A percentile compares a stretch with the other conserved stretches of the same genome.
These are phyloP conservation scores for Pseudogymnoascus pannorum DNA, from an alignment of 2,329 filamentous ascomycete genomes.

Conservation along the genomic window DNA sequence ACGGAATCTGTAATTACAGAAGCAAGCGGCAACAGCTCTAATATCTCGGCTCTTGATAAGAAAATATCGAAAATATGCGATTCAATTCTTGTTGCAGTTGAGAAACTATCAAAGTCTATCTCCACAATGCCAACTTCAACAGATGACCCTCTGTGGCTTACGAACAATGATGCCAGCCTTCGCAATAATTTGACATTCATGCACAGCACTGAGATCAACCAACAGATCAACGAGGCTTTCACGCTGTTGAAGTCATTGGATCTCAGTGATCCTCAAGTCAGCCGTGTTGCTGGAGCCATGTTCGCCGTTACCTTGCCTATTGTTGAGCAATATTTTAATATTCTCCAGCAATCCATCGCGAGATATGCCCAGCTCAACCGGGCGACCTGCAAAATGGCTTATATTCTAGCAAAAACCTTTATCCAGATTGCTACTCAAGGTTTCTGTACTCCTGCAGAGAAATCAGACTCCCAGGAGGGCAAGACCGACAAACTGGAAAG, in stretches of 20 bases:
- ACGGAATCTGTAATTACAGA: conserved; percentile 19
- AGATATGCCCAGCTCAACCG: conserved; percentile 59
- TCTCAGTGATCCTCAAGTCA: conserved; percentile 33
- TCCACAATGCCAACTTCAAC: conserved; percentile 48
- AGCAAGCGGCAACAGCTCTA: conserved; percentile 10
- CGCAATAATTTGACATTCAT: conserved; percentile 23
- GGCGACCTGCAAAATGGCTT: conserved; percentile 65
- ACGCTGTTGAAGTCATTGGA: conserved; percentile 38
- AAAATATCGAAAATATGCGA: conserved; percentile 61
- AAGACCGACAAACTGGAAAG: conserved; percentile 75
- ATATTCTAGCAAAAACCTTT: conserved; percentile 70
- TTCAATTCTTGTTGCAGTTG: conserved; percentile 69
- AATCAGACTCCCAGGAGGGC: conserved; percentile 61
- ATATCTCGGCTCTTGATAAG: conserved; percentile 42
- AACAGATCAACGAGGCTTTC: conserved; percentile 37
- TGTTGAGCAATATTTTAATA: conserved; percentile 61
- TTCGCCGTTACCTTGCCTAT: conserved; percentile 62
- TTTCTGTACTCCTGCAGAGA: conserved; percentile 85
- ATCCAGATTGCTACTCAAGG: conserved; percentile 73
- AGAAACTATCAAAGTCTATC: conserved; percentile 56
- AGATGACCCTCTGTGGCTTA: conserved; percentile 58
- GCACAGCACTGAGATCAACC: conserved; percentile 21
- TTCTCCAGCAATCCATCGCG: conserved; percentile 50
- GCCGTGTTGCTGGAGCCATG: conserved; percentile 46
- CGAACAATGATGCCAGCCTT: conserved; percentile 30